Percentiles rank a stretch among this genome's conserved stretches.
Evolutionary conservation across 108 stramenopile genomes (phyloP).

Genomic region (Cyclotella cryptica): DNA sequence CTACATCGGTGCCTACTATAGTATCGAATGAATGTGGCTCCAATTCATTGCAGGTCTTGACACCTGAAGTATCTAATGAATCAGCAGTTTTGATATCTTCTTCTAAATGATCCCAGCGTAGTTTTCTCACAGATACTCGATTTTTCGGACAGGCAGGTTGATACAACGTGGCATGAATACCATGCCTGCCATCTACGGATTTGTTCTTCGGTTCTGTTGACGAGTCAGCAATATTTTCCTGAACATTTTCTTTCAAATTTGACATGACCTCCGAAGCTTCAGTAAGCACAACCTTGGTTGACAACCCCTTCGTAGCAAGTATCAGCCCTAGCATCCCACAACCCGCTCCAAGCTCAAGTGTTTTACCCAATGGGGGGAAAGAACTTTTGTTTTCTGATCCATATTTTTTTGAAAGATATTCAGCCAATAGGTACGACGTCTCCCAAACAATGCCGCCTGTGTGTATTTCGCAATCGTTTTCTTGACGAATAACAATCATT

Average conservation of each 20-base stretch:
- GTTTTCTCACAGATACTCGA: conserved; percentile 32
- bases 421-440: conserved; percentile 64
- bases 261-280: conserved; percentile 64
- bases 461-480: conserved; percentile 56
- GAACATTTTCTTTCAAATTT: conserved; percentile 58
- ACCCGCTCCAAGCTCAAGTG: conserved; percentile 69
- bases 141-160: conserved; percentile 21
- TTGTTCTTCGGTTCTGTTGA: conserved; percentile 4
- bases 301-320: conserved; percentile 35
- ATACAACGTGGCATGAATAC: conserved; percentile 32
- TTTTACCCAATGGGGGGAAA: conserved; percentile 33
- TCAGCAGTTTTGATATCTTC: conserved; percentile 46
- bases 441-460: conserved; percentile 89
- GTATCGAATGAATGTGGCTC: conserved; percentile 68
- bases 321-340: conserved; percentile 69
- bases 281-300: conserved; percentile 63
- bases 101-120: conserved; percentile 66
- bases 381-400: not conserved
- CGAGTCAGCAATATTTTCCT: conserved; percentile 14
- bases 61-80: not conserved
- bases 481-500: conserved; percentile 61
- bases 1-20: conserved; percentile 81
- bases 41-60: conserved; percentile 18
- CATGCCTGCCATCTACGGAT: not conserved
- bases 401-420: conserved; percentile 27